Conservation (phyloP, 805 yeast species). For the Starmerella apis region DNA sequence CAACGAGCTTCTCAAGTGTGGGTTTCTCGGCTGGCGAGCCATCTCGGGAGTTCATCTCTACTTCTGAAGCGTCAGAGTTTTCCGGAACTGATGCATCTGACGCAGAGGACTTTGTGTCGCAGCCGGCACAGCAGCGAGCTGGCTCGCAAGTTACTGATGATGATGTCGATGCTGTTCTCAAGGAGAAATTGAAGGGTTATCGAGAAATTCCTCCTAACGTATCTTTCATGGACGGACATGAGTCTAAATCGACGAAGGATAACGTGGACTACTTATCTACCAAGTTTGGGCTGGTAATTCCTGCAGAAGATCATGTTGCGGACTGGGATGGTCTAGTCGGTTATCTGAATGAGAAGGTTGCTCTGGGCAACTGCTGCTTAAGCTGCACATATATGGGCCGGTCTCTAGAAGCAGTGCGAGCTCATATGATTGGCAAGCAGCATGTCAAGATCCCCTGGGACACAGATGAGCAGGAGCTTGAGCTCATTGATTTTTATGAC, state of each 20-base stretch:
- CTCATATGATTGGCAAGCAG: conserved; percentile 74
- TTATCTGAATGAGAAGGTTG: conserved; percentile 69
- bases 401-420: conserved; percentile 73
- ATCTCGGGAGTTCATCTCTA: conserved; percentile 10
- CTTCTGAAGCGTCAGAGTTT: conserved; percentile 11
- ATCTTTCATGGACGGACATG: conserved; percentile 38
- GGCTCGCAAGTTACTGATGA: conserved; percentile 8
- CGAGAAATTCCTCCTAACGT: conserved; percentile 31
- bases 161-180: conserved; percentile 26
- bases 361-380: conserved; percentile 73
- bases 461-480: conserved; percentile 60
- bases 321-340: conserved; percentile 63
- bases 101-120: conserved; percentile 16
- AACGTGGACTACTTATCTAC: conserved; percentile 68
- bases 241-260: conserved; percentile 44
- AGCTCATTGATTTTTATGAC: conserved; percentile 74
- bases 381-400: conserved; percentile 79
- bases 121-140: not conserved
- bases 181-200: conserved; percentile 24
- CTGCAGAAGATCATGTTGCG: conserved; percentile 60
- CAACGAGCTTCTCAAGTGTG: conserved; percentile 10
- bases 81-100: conserved; percentile 10
- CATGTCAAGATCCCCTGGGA: conserved; percentile 90
- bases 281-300: conserved; percentile 76
- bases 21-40: conserved; percentile 22